Evolutionary conservation across 192 early-diverging fungal species (phyloP).

Genomic region (Dissophora globulifera): DNA sequence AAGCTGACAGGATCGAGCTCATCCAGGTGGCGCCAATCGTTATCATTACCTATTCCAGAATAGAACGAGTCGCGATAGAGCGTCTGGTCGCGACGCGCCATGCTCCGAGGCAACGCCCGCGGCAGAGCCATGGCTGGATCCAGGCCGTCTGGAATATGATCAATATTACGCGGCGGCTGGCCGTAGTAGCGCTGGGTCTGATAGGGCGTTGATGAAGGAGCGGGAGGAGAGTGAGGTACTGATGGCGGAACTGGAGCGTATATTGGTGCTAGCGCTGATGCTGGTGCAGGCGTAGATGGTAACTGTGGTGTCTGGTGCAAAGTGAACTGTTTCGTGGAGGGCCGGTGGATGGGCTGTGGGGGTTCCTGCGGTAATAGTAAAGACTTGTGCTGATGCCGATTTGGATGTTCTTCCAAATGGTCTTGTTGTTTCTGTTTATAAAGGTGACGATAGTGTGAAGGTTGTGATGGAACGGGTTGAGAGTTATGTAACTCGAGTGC

Average conservation of each 20-base stretch:
- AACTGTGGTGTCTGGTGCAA: neutral
- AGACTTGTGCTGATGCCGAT: neutral
- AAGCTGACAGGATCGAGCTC: slow-evolving; percentile 39
- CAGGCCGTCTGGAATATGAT: slow-evolving; percentile 28
- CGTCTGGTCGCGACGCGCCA: slow-evolving; percentile 10
- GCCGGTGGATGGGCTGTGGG: neutral
- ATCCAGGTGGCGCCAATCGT: slow-evolving; percentile 42
- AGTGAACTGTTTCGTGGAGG: neutral
- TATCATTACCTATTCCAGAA: slow-evolving; percentile 45
- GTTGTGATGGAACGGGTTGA: slow-evolving; percentile 13
- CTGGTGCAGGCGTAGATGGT: neutral
- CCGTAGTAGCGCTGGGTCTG: neutral
- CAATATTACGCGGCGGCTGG: slow-evolving; percentile 1
- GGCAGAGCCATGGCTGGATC: slow-evolving; percentile 49
- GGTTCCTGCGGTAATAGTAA: neutral
- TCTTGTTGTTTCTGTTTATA: slow-evolving; percentile 24
- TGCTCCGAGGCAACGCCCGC: slow-evolving; percentile 30
- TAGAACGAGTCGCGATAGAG: slow-evolving; percentile 43
- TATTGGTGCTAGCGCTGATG: neutral
- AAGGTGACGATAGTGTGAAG: slow-evolving; percentile 15
- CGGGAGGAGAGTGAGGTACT: neutral
- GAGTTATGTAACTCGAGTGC: slow-evolving; percentile 29
- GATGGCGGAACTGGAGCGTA: neutral
- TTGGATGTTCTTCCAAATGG: neutral
- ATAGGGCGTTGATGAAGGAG: neutral